These are phyloP conservation scores for Tulasnella sp. DNA, from an alignment of 768 basidiomycete genomes.

Conservation along the genomic window DNA sequence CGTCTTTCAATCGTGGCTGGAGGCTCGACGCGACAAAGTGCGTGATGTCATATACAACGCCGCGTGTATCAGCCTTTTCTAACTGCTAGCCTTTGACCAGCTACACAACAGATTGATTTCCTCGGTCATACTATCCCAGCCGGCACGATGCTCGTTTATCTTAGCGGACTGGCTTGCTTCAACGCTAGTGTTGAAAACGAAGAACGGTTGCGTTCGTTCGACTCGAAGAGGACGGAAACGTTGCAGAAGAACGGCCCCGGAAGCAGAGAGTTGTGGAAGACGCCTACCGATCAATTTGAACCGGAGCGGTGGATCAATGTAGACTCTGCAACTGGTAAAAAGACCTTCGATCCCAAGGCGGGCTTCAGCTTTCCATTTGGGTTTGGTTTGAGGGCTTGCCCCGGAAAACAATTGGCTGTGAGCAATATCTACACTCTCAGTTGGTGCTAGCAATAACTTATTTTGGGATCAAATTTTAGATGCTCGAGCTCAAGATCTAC, in stretches of 20 bases:
- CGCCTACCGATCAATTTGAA: not conserved
- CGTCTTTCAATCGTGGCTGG: not conserved
- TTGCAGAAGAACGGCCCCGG: not conserved
- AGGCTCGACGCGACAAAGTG: not conserved
- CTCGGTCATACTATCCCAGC: conserved; percentile 21
- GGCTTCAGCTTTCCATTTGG: conserved; percentile 21
- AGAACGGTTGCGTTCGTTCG: not conserved
- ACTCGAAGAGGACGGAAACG: not conserved
- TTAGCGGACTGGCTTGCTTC: not conserved
- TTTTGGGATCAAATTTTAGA: not conserved
- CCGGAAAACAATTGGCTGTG: conserved; percentile 21
- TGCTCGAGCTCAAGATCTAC: conserved; percentile 15
- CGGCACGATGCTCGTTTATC: not conserved
- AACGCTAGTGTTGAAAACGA: not conserved
- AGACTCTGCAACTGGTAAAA: not conserved
- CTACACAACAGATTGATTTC: not conserved
- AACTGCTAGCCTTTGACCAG: not conserved
- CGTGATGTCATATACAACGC: not conserved
- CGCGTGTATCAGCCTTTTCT: not conserved
- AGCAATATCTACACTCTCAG: not conserved
- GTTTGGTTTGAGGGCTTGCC: conserved; percentile 13
- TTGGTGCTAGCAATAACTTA: not conserved
- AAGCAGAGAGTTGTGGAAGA: not conserved
- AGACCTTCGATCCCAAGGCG: conserved; percentile 12
- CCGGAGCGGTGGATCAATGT: conserved; percentile 7